phyloP scores from a whole-genome alignment of 768 basidiomycete genomes.

The Coprinopsis marcescibilis region DNA sequence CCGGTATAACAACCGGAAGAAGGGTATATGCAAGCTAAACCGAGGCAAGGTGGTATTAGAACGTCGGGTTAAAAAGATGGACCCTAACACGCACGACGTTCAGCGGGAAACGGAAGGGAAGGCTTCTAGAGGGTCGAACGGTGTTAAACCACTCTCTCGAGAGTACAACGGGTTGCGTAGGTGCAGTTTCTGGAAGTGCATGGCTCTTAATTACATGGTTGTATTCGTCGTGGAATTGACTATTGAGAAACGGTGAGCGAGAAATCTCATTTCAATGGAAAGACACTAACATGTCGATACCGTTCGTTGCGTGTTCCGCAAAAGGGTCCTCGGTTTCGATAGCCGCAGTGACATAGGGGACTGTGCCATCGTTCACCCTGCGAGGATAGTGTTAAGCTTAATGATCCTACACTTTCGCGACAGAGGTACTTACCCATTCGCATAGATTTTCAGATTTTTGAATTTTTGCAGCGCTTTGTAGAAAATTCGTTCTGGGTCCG shows the following conservation, averaged over 20 bases:
- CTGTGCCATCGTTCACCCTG: constrained; percentile 71
- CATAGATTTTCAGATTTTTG: constrained; percentile 67
- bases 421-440: constrained; percentile 58
- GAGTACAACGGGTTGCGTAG: constrained; percentile 29
- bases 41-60: neutral
- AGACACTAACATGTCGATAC: constrained; percentile 52
- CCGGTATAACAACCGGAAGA: constrained; percentile 63
- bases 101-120: constrained; percentile 58
- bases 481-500: constrained; percentile 81
- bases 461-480: constrained; percentile 67
- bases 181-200: constrained; percentile 36
- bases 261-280: no score
- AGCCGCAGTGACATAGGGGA: constrained; percentile 76
- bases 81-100: constrained; percentile 68
- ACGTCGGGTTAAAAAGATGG: neutral
- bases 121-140: constrained; percentile 33
- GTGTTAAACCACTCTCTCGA: constrained; percentile 42
- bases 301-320: constrained; percentile 44
- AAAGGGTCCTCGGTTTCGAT: constrained; percentile 70
- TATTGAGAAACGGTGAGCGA: neutral
- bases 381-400: constrained; percentile 1
- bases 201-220: constrained; percentile 51
- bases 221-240: constrained; percentile 55
- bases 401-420: neutral
- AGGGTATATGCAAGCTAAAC: constrained; percentile 45